Base-by-base conservation (phyloP, 306 rosid species). In the Adenanthera pavonina region DNA sequence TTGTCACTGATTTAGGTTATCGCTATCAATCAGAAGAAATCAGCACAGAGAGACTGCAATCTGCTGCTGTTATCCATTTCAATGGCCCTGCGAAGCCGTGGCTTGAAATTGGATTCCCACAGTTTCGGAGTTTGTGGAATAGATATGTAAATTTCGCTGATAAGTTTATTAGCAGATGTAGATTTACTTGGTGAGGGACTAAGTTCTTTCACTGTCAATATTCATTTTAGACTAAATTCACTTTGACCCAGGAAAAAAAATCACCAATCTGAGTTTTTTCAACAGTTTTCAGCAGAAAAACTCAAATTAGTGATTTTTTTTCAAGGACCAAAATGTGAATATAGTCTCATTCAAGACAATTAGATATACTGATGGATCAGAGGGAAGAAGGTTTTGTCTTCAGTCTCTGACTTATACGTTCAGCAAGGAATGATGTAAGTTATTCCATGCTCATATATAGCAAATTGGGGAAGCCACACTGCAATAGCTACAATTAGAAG, bases 11-110 rank as follows among this genome's bases (percentile, higher is more conserved):
- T 68, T 84, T 93, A 79, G 97, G 97, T 47, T 85, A 85, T 86
- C 91, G 88, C 75, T 75, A 85, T 84, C 87, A 82, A 71, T 80
- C 71, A 11, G 83, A 85, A 59, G 81, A 73, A 54, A 76, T 89
- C 35, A 81, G 68, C 69, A 35, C 15, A 30, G 88, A 86, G 53
- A 78, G 78, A 47, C 65, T 91, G 80, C 85, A 89, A 79, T 89
- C 85, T 69, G 92, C 97, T 62, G 86, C 91, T 16, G 90, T 90
- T 17, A 69, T 91, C 76, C 97, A 93, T 78, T 93, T 93, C 91
- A 93, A 88, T 68, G 97, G 97, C 80, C 97, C 97, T 5, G 97
- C 94, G 20, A 93, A 93, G 91, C 97, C 97, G 6, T 93, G 97
- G 97, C 96, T 93, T 9, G 92, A 91, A 84, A 93, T 91, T 66